These are phyloP conservation scores for Oryza australiensis DNA, from an alignment of 176 grass and related monocot genomes.

Conservation along the genomic window DNA sequence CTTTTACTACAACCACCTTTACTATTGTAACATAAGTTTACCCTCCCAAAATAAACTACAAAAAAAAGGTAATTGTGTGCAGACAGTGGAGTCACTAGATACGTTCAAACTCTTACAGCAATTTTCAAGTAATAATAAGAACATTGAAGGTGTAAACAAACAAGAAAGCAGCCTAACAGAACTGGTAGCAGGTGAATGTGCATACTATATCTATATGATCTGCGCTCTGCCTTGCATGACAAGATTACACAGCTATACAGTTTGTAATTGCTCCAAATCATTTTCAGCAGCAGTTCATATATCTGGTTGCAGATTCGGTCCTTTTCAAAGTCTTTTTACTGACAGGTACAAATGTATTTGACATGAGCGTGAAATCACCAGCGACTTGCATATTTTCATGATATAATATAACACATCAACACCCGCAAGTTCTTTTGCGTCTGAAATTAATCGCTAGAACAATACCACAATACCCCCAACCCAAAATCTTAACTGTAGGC, in stretches of 20 bases:
- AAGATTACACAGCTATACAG: neutral
- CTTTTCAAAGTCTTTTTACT: neutral
- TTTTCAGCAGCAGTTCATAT: neutral
- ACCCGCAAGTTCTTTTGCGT: neutral
- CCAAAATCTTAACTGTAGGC: neutral
- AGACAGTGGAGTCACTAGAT: neutral
- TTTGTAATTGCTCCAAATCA: neutral
- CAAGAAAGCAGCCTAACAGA: neutral
- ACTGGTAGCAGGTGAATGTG: neutral
- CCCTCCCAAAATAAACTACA: neutral
- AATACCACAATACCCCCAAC: neutral
- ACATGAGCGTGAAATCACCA: neutral
- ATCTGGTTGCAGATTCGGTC: neutral
- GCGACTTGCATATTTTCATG: neutral
- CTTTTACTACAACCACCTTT: neutral
- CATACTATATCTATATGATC: neutral
- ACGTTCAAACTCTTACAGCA: neutral
- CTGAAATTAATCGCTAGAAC: neutral
- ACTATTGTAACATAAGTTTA: neutral
- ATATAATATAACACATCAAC: neutral
- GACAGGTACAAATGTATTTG: neutral
- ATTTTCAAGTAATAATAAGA: neutral
- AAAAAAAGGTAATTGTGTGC: neutral
- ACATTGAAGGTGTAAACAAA: neutral
- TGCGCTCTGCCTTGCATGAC: too few species aligned